Conservation (phyloP, 495 filamentous ascomycete genomes). For the Neurospora terricola region DNA sequence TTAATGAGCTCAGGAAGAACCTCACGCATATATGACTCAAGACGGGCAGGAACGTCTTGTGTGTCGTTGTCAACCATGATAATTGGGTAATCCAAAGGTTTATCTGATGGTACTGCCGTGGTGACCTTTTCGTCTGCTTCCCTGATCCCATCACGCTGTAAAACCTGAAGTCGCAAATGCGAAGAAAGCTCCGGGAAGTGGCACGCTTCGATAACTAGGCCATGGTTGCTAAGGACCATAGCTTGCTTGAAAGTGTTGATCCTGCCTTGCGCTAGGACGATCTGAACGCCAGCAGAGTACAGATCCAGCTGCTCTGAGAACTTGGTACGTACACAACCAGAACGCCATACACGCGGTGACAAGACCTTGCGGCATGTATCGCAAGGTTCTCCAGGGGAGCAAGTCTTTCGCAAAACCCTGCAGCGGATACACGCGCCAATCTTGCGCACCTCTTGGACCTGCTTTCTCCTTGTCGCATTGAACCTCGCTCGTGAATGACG, state of each 20-base stretch:
- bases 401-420: constrained; percentile 78
- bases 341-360: constrained; percentile 70
- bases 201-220: constrained; percentile 55
- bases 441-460: constrained; percentile 74
- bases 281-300: constrained; percentile 61
- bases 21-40: constrained; percentile 63
- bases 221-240: constrained; percentile 45
- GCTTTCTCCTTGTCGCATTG: constrained; percentile 53
- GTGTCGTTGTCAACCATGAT: constrained; percentile 54
- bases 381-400: constrained; percentile 72
- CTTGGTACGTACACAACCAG: constrained; percentile 65
- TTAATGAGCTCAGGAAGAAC: constrained; percentile 51
- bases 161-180: constrained; percentile 43
- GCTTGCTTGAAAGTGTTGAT: constrained; percentile 50
- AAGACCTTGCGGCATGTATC: constrained; percentile 69
- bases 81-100: constrained; percentile 27
- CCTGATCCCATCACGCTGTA: constrained; percentile 39
- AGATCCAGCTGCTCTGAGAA: constrained; percentile 65
- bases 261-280: constrained; percentile 55
- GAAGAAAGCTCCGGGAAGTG: constrained; percentile 53
- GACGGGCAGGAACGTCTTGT: constrained; percentile 55
- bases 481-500: constrained; percentile 54
- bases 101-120: constrained; percentile 27
- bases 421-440: constrained; percentile 79
- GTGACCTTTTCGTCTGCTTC: constrained; percentile 25